phyloP scores from a whole-genome alignment of 495 filamentous ascomycete species.

The Daldinia bambusicola region DNA sequence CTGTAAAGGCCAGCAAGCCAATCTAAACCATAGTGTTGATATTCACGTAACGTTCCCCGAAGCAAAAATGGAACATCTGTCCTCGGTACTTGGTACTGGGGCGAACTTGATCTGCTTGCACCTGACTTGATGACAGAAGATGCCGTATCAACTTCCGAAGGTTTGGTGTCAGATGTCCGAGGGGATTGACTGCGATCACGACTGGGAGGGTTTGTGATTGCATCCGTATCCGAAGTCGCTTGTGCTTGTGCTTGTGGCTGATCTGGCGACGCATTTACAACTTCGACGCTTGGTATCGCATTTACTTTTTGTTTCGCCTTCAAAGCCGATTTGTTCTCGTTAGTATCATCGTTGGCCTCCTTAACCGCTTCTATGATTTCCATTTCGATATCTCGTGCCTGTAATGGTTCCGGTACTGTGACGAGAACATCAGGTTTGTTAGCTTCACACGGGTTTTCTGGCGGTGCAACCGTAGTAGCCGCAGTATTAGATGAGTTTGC shows the following conservation, averaged over 20 bases:
- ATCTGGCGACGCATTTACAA: slow-evolving; percentile 35
- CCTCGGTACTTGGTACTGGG: slow-evolving; percentile 60
- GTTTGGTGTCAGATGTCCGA: slow-evolving; percentile 71
- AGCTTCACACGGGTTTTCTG: slow-evolving; percentile 20
- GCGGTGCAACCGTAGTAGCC: slow-evolving; percentile 5
- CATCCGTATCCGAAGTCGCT: slow-evolving; percentile 51
- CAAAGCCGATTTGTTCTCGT: slow-evolving; percentile 43
- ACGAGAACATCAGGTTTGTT: slow-evolving; percentile 24
- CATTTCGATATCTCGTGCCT: slow-evolving; percentile 39
- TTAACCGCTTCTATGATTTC: slow-evolving; percentile 47
- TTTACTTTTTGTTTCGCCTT: slow-evolving; percentile 27
- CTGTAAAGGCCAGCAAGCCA: slow-evolving; percentile 94
- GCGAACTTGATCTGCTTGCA: slow-evolving; percentile 56
- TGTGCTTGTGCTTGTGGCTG: slow-evolving; percentile 40
- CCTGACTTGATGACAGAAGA: slow-evolving; percentile 65
- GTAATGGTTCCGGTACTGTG: slow-evolving; percentile 24
- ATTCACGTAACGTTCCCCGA: slow-evolving; percentile 91
- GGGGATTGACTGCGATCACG: slow-evolving; percentile 64
- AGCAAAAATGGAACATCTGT: slow-evolving; percentile 89
- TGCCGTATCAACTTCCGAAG: slow-evolving; percentile 73
- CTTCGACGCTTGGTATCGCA: slow-evolving; percentile 40
- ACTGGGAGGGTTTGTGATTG: slow-evolving; percentile 52
- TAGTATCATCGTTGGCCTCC: slow-evolving; percentile 50
- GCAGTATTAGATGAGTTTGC: neutral
- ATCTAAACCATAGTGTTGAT: slow-evolving; percentile 95